Evolutionary conservation across 1,284 basidiomycete genomes (phyloP).

Genomic region (Ceratobasidium sp.): DNA sequence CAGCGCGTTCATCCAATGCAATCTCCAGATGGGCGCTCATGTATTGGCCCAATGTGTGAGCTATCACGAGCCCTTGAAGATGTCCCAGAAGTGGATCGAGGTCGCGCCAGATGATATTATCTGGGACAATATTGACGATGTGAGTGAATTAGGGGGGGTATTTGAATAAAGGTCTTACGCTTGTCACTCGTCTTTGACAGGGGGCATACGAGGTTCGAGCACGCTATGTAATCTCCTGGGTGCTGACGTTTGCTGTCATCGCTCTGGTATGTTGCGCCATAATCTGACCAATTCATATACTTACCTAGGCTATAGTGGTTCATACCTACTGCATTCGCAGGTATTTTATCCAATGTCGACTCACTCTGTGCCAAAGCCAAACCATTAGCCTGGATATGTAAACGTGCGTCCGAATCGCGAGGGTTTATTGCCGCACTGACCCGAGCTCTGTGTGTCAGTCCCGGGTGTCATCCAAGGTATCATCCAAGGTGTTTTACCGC

Average conservation of each 20-base stretch:
- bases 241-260: constrained; percentile 65
- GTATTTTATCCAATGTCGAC: constrained; percentile 85
- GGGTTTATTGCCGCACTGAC: too few species aligned
- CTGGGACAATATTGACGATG: constrained; percentile 82
- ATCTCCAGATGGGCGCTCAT: constrained; percentile 94
- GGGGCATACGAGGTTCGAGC: constrained; percentile 62
- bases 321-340: constrained; percentile 82
- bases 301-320: constrained; percentile 55
- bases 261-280: constrained; percentile 68
- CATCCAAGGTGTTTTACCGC: constrained; percentile 91
- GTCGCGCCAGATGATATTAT: constrained; percentile 89
- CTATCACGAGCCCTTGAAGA: constrained; percentile 84
- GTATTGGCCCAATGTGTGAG: constrained; percentile 79
- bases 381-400: constrained; percentile 89
- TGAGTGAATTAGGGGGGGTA: constrained; percentile 55
- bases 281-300: constrained; percentile 76
- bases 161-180: neutral
- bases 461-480: constrained; percentile 75
- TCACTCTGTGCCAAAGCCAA: constrained; percentile 72
- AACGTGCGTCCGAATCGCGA: constrained; percentile 56
- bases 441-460: constrained; percentile 5
- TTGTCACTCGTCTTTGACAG: constrained; percentile 16
- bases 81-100: constrained; percentile 76
- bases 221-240: constrained; percentile 63
- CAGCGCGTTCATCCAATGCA: constrained; percentile 94